Evolutionary conservation across 169 alveolate genomes (phyloP).

Genomic region (Blepharisma undulans): DNA sequence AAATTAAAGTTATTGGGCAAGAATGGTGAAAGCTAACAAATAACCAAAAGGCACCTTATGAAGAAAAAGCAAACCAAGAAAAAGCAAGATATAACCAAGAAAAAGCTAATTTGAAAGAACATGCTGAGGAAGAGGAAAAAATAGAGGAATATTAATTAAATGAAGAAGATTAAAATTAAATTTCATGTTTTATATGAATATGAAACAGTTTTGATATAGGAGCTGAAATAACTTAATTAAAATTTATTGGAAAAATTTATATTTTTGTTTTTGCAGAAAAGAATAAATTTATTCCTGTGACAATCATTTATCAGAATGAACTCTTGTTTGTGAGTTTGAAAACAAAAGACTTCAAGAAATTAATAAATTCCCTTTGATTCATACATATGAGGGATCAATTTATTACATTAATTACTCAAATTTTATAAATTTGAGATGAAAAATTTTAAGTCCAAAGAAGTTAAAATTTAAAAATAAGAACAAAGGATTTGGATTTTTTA

Average conservation of each 20-base stretch:
- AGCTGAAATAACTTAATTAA: neutral
- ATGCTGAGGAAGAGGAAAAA: neutral
- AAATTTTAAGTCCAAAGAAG: too few relatives aligned
- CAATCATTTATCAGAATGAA: neutral
- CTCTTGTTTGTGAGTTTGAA: neutral
- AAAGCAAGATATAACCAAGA: conserved; percentile 28
- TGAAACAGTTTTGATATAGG: neutral
- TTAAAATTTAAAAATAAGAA: too few relatives aligned
- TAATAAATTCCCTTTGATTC: too few relatives aligned
- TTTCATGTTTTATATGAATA: too few relatives aligned
- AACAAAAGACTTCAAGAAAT: neutral
- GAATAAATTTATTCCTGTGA: neutral
- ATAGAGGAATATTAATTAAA: neutral
- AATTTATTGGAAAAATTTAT: neutral
- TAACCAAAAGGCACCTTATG: neutral
- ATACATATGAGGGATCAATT: neutral
- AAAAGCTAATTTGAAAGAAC: neutral
- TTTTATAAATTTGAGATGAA: neutral
- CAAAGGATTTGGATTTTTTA: too few relatives aligned
- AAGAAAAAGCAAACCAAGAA: conserved; percentile 24
- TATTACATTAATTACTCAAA: neutral
- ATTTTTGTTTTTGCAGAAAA: too few relatives aligned
- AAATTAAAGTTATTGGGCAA: neutral
- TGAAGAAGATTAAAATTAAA: neutral
- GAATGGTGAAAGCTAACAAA: neutral